phyloP scores from a whole-genome alignment of 2,329 filamentous ascomycete species.

The Hypoxylon sp. region DNA sequence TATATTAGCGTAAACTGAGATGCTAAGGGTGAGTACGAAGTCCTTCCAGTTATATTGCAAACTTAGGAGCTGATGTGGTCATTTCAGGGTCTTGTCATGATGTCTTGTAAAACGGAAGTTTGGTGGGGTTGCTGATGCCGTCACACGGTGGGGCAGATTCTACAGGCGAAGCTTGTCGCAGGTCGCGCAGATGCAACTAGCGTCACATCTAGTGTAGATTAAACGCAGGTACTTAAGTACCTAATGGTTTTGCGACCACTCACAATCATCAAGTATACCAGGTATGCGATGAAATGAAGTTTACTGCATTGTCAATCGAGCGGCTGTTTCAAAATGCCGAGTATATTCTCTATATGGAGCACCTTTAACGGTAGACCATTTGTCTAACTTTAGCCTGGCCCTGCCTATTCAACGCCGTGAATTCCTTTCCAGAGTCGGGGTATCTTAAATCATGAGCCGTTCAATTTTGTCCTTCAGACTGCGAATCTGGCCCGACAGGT shows the following conservation, averaged over 20 bases:
- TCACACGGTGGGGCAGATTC: constrained; percentile 42
- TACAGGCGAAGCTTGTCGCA: constrained; percentile 17
- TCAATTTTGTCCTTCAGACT: constrained; percentile 95
- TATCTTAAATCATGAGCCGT: constrained; percentile 86
- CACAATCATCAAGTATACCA: neutral
- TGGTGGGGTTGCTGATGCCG: constrained; percentile 46
- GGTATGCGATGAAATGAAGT: neutral
- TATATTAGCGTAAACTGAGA: constrained; percentile 15
- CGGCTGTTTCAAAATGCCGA: constrained; percentile 10
- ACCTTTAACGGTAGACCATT: neutral
- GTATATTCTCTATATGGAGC: constrained; percentile 25
- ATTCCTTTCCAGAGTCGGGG: constrained; percentile 29
- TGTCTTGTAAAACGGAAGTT: constrained; percentile 32
- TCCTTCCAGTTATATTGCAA: constrained; percentile 4
- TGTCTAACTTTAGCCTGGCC: constrained; percentile 11
- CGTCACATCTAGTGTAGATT: constrained; percentile 8
- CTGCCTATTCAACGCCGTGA: constrained; percentile 20
- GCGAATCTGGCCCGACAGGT: constrained; percentile 89
- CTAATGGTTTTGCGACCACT: neutral
- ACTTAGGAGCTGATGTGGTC: constrained; percentile 23
- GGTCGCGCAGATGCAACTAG: constrained; percentile 14
- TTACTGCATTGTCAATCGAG: neutral
- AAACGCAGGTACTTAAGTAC: constrained; percentile 18
- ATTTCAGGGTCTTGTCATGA: constrained; percentile 16
- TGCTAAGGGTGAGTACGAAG: constrained; percentile 7